Evolutionary conservation across 768 basidiomycete genomes (phyloP).

Genomic region (Russula olivacea): DNA sequence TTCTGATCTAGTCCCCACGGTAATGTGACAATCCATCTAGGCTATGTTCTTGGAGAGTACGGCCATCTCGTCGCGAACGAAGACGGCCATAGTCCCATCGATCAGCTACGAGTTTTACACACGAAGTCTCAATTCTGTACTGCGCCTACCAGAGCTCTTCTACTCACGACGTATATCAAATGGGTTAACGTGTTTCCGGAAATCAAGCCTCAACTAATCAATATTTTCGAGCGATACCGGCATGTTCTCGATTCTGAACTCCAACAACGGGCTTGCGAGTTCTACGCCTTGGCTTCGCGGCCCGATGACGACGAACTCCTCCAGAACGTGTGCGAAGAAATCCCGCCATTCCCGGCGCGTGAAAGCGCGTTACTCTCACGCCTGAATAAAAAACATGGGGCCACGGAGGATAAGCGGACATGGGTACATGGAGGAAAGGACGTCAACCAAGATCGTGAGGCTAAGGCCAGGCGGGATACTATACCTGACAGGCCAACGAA

Average conservation of each 20-base stretch:
- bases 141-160: conserved; percentile 83
- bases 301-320: conserved; percentile 89
- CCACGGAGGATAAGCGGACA: conserved; percentile 91
- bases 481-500: conserved; percentile 31
- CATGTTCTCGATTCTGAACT: conserved; percentile 95
- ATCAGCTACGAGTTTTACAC: conserved; percentile 91
- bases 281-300: conserved; percentile 78
- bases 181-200: conserved; percentile 99
- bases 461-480: conserved; percentile 35
- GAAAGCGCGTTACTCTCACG: conserved; percentile 85
- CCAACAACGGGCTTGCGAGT: conserved; percentile 98
- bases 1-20: background rate
- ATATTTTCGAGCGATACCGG: conserved; percentile 96
- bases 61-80: conserved; percentile 97
- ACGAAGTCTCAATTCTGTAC: conserved; percentile 93
- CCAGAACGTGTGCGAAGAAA: conserved; percentile 95
- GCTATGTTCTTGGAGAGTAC: conserved; percentile 96
- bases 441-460: conserved; percentile 72
- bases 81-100: conserved; percentile 83
- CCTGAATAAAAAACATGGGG: conserved; percentile 82
- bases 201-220: conserved; percentile 88
- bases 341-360: conserved; percentile 96
- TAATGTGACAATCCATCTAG: conserved; percentile 35
- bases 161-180: conserved; percentile 97
- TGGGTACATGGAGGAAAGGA: conserved; percentile 97